These are phyloP conservation scores for Ceratobasidium sp. DNA, from an alignment of 1,284 basidiomycete species.

Conservation along the genomic window DNA sequence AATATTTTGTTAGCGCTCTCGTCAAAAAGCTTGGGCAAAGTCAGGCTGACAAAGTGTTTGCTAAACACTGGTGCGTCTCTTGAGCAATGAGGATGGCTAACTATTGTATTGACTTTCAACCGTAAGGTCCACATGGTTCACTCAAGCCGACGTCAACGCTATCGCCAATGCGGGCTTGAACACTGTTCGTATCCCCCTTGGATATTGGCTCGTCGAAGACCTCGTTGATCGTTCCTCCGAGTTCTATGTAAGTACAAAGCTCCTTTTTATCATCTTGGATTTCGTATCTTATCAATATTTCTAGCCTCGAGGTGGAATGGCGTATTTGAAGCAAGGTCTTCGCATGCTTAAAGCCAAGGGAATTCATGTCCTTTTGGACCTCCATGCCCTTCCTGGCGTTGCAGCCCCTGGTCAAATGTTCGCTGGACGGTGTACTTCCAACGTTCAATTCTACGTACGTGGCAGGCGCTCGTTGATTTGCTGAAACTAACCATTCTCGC, in stretches of 20 bases:
- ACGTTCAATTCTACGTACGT: constrained; percentile 73
- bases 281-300: background rate
- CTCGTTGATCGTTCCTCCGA: constrained; percentile 74
- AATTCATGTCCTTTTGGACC: constrained; percentile 76
- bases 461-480: too few species aligned
- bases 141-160: constrained; percentile 68
- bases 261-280: too few species aligned
- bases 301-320: constrained; percentile 4
- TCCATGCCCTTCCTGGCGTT: constrained; percentile 82
- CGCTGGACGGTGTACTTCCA: constrained; percentile 68
- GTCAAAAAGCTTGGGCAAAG: constrained; percentile 68
- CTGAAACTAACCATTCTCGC: constrained; percentile 56
- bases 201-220: constrained; percentile 83
- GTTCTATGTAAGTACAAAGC: constrained; percentile 59
- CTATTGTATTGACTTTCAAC: too few species aligned
- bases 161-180: constrained; percentile 72
- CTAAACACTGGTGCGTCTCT: constrained; percentile 70
- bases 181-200: constrained; percentile 81
- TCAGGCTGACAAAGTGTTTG: constrained; percentile 70
- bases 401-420: constrained; percentile 55
- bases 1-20: background rate
- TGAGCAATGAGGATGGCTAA: too few species aligned
- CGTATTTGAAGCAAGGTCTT: constrained; percentile 8
- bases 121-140: constrained; percentile 77
- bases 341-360: constrained; percentile 66